Conservation (phyloP, 2,329 filamentous ascomycete genomes). For the Trichophaea hybrida region DNA sequence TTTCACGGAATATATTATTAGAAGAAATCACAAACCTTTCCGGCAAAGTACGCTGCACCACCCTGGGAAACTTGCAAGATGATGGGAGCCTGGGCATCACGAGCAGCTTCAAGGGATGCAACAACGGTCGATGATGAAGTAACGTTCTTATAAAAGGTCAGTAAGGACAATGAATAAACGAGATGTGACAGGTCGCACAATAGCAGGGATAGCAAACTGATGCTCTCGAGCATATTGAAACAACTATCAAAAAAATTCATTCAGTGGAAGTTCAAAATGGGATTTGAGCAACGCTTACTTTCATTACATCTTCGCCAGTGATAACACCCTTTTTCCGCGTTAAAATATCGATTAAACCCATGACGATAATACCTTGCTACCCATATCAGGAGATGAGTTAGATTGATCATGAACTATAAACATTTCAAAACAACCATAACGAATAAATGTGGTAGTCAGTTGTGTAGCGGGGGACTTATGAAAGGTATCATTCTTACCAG, state of each 20-base stretch:
- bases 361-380: constrained; percentile 18
- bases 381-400: too few species aligned
- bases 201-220: constrained; percentile 74
- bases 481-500: too few species aligned
- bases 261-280: not conserved
- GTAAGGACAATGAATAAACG: not conserved
- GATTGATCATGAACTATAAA: too few species aligned
- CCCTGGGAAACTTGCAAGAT: constrained; percentile 90
- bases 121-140: constrained; percentile 83
- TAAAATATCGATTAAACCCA: constrained; percentile 42
- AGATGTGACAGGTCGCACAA: constrained; percentile 36
- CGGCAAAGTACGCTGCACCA: constrained; percentile 82
- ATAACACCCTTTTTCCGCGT: constrained; percentile 52
- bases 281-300: constrained; percentile 22
- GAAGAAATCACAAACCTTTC: constrained; percentile 45
- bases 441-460: too few species aligned
- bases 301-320: constrained; percentile 50
- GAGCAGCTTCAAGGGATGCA: constrained; percentile 81
- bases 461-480: too few species aligned
- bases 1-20: not conserved
- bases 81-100: constrained; percentile 79
- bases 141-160: constrained; percentile 47
- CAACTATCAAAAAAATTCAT: constrained; percentile 36
- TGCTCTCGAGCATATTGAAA: constrained; percentile 85
- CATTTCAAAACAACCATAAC: too few species aligned